phyloP scores from a whole-genome alignment of 441 rosid species.

The Populus tomentosa region DNA sequence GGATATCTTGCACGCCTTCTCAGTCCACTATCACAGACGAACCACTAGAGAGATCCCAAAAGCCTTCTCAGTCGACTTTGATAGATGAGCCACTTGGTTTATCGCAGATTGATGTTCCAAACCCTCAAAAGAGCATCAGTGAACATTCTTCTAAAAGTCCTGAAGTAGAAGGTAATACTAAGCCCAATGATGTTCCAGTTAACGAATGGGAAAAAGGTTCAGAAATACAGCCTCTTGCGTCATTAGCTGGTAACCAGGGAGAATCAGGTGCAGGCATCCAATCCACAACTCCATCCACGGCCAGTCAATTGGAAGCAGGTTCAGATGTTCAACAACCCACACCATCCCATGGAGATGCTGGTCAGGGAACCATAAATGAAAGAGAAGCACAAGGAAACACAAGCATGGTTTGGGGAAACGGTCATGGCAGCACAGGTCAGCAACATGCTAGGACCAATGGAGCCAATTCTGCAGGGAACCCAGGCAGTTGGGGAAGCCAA shows the following conservation, averaged over 20 bases:
- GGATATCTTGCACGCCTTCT: neutral
- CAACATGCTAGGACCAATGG: slow-evolving; percentile 26
- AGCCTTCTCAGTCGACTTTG: slow-evolving; percentile 30
- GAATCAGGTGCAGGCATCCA: slow-evolving; percentile 36
- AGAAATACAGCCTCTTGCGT: slow-evolving; percentile 34
- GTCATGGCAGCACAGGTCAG: slow-evolving; percentile 25
- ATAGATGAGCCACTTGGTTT: slow-evolving; percentile 26
- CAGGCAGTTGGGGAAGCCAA: slow-evolving; percentile 43
- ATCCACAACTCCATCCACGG: slow-evolving; percentile 20
- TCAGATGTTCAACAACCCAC: slow-evolving; percentile 18
- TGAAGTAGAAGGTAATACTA: slow-evolving; percentile 41
- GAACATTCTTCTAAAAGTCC: slow-evolving; percentile 44
- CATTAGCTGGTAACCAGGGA: slow-evolving; percentile 29
- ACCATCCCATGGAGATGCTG: slow-evolving; percentile 24
- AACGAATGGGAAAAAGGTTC: slow-evolving; percentile 48
- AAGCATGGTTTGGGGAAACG: slow-evolving; percentile 27
- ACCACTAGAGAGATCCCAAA: slow-evolving; percentile 1
- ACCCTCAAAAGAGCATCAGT: slow-evolving; percentile 39
- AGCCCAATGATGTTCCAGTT: slow-evolving; percentile 39
- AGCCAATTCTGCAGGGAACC: slow-evolving; percentile 26
- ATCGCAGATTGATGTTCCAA: slow-evolving; percentile 29
- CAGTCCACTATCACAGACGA: slow-evolving; percentile 12
- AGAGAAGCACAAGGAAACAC: slow-evolving; percentile 28
- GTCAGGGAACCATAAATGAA: slow-evolving; percentile 34
- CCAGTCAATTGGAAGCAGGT: slow-evolving; percentile 31